A percentile compares a stretch with the other conserved stretches of the same genome.
These are phyloP conservation scores for Scedosporium minutisporum DNA, from an alignment of 2,329 filamentous ascomycete species.

Conservation along the genomic window DNA sequence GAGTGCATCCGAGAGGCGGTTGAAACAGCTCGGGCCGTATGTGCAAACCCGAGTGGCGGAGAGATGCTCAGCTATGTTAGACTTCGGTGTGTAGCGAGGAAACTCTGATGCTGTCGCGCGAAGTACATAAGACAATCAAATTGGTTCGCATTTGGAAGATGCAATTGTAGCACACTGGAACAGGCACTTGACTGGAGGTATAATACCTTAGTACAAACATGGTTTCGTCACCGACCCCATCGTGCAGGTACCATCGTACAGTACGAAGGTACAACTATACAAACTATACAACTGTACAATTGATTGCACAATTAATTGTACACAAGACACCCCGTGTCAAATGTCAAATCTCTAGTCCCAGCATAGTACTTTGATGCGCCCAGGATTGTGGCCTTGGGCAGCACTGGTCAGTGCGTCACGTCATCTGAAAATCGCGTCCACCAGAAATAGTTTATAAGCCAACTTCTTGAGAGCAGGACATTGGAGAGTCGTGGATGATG, in stretches of 20 bases:
- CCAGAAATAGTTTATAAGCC: not conserved
- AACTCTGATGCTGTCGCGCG: slow-evolving; percentile 14
- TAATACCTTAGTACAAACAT: no score
- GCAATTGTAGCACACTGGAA: no score
- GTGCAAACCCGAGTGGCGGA: slow-evolving; percentile 46
- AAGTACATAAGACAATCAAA: not conserved
- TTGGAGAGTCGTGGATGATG: not conserved
- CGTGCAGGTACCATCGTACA: no score
- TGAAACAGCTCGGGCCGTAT: slow-evolving; percentile 44
- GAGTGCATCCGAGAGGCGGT: slow-evolving; percentile 42
- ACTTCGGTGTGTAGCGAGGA: slow-evolving; percentile 37
- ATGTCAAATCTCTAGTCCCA: no score
- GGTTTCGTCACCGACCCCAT: no score
- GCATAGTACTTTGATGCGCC: no score
- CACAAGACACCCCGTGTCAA: no score
- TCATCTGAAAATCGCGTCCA: not conserved
- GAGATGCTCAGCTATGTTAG: slow-evolving; percentile 45
- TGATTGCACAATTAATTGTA: no score
- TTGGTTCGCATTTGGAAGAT: no score
- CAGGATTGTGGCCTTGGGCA: not conserved
- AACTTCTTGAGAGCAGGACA: not conserved
- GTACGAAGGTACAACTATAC: no score
- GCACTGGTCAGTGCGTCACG: not conserved
- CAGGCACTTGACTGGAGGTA: no score
- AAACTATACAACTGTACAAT: no score